Evolutionary conservation across 257 asterid species (phyloP), one percentile per base, ranked within the genome.

Genomic region (Thymus mandschuricus): DNA sequence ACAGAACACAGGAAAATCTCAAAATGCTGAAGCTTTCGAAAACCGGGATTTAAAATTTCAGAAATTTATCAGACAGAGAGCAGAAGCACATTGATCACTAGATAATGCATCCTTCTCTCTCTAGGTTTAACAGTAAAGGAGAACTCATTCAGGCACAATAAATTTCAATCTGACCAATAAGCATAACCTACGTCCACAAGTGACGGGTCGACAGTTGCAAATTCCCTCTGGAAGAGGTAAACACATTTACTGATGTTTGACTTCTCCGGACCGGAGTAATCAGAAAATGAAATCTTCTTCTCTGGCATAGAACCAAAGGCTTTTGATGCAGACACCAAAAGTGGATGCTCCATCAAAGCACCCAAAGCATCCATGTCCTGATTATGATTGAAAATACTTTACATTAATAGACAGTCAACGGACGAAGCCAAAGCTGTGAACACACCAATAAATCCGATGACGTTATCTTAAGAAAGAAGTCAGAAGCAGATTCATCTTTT

Each of bases 141-240:
- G 7, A 60, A 72, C 5, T 11, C 43, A 29, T 38, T 44, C 66
- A 35, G 15, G 66, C 51, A 51, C 3, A 15, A 41, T 34, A 69
- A 60, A 50, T 44, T n/a, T 35, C 29, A 57, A 31, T 38, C 46
- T 52, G 15, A 76, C 43, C 68, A 10, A 72, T 21, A 60, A 69
- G 68, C 66, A 64, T 66, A 68, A 77, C 89, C 61, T 85, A 95
- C 99, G 30, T 92, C 87, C 35, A 92, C 96, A 60, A 81, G 81
- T 35, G 87, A 75, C 44, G 98, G 96, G 78, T 92, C 87, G 35
- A 95, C 98, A 2, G 96, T 89, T 58, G 97, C 99, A 72, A 81
- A 95, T 70, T 95, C 99, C 83, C 91, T 86, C 74, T 95, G 99
- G 81, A 88, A 88, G 81, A 95, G 48, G 77, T 89, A 89, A 68